These are phyloP conservation scores for Amphirosellinia nigrospora DNA, from an alignment of 495 filamentous ascomycete species.

Conservation along the genomic window DNA sequence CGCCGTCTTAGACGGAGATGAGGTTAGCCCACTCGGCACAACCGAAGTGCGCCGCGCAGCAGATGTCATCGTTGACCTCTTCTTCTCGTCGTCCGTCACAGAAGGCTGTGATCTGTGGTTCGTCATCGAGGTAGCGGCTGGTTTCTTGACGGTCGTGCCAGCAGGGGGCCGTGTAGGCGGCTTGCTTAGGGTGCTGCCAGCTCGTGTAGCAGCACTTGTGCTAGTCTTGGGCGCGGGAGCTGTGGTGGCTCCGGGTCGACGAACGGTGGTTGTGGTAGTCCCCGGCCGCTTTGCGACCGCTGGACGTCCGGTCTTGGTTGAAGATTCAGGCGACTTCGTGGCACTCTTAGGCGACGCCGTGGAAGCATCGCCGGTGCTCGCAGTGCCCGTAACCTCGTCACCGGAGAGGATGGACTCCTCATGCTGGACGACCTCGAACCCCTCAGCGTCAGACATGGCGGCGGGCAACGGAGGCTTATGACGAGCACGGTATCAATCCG, in stretches of 20 bases:
- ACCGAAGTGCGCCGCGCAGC: constrained; percentile 50
- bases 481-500: constrained; percentile 27
- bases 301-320: constrained; percentile 36
- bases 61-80: constrained; percentile 44
- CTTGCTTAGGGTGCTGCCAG: constrained; percentile 44
- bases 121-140: constrained; percentile 40
- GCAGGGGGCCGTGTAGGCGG: constrained; percentile 46
- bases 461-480: constrained; percentile 18
- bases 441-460: constrained; percentile 54
- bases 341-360: constrained; percentile 40
- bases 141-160: constrained; percentile 43
- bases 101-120: constrained; percentile 52
- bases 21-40: constrained; percentile 36
- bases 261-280: constrained; percentile 33
- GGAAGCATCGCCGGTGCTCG: constrained; percentile 28
- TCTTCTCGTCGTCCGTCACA: constrained; percentile 56
- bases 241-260: constrained; percentile 41
- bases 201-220: constrained; percentile 45
- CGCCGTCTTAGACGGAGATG: constrained; percentile 50
- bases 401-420: constrained; percentile 44
- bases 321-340: constrained; percentile 39
- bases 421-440: constrained; percentile 49
- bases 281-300: constrained; percentile 40
- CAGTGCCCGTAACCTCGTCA: constrained; percentile 38
- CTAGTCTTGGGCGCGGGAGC: constrained; percentile 47